Evolutionary conservation across 257 asterid genomes (phyloP).

Genomic region (Solanum neorickii): DNA sequence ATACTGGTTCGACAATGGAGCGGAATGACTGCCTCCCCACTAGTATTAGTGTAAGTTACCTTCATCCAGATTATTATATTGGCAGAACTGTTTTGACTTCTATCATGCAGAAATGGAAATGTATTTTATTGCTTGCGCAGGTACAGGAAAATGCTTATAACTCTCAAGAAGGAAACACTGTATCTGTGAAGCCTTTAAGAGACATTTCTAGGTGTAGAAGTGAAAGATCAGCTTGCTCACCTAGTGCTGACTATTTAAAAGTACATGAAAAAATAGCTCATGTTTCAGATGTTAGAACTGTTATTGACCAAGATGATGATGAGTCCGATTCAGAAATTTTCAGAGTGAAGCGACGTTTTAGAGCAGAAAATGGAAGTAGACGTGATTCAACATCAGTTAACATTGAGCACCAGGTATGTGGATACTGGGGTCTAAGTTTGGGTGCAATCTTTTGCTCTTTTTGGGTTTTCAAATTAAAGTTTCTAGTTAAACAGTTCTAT

Average conservation of each 20-base stretch:
- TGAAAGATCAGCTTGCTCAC: not conserved
- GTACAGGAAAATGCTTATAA: constrained; percentile 13
- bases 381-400: not conserved
- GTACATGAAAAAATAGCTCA: not conserved
- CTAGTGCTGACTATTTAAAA: not conserved
- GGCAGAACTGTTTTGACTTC: not conserved
- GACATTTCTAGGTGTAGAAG: constrained; percentile 7
- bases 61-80: not conserved
- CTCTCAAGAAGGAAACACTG: constrained; percentile 10
- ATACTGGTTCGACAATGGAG: not conserved
- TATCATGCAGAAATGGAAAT: not conserved
- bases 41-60: constrained; percentile 17
- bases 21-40: constrained; percentile 4
- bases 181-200: constrained; percentile 8
- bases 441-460: not conserved
- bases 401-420: constrained; percentile 2
- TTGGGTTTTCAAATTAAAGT: not conserved
- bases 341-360: constrained; percentile 10
- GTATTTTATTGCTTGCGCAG: constrained; percentile 3
- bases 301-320: not conserved
- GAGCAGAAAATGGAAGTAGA: not conserved
- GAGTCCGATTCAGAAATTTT: constrained; percentile 7
- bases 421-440: not conserved
- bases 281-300: not conserved
- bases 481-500: not conserved